These are phyloP conservation scores for Auxenochlorella pyrenoidosa DNA, from an alignment of 139 green algal genomes.

Conservation along the genomic window DNA sequence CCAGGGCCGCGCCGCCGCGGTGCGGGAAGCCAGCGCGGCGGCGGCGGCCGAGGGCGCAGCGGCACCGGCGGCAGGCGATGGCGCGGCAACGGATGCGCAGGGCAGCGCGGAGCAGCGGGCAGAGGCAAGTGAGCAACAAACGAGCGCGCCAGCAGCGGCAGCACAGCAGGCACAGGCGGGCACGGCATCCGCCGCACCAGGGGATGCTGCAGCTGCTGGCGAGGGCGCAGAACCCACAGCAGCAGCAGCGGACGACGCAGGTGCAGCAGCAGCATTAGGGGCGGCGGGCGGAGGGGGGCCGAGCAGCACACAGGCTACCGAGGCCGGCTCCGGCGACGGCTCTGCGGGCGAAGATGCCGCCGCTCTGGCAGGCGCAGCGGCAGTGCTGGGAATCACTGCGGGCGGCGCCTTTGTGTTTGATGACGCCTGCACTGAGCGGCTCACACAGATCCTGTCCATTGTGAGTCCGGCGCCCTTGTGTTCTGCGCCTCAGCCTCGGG, in stretches of 20 bases:
- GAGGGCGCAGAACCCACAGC: not conserved
- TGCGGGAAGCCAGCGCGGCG: not conserved
- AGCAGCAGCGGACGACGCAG: not conserved
- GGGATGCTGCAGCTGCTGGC: not conserved
- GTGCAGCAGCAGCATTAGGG: slow-evolving; percentile 18
- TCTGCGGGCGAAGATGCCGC: not conserved
- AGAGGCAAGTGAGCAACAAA: not conserved
- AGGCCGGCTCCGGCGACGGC: not conserved
- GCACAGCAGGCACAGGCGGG: not conserved
- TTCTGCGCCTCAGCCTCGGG: not conserved
- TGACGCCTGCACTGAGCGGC: slow-evolving; percentile 34
- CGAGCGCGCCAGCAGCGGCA: not conserved
- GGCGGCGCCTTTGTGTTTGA: slow-evolving; percentile 51
- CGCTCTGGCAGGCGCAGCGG: not conserved
- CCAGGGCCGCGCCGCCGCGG: not conserved
- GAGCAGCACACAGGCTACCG: too few species aligned
- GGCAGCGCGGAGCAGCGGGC: not conserved
- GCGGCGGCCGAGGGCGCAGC: not conserved
- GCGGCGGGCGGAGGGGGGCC: slow-evolving; percentile 1
- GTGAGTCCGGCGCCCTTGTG: not conserved
- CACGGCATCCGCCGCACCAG: not conserved
- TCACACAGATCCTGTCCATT: slow-evolving; percentile 74
- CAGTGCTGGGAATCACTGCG: too few species aligned
- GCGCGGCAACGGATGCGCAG: not conserved
- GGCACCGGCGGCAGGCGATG: not conserved